A percentile compares a stretch with the other conserved stretches of the same genome.
phyloP scores from a whole-genome alignment of 352 stramenopile genomes.

The Phytophthora ramorum region DNA sequence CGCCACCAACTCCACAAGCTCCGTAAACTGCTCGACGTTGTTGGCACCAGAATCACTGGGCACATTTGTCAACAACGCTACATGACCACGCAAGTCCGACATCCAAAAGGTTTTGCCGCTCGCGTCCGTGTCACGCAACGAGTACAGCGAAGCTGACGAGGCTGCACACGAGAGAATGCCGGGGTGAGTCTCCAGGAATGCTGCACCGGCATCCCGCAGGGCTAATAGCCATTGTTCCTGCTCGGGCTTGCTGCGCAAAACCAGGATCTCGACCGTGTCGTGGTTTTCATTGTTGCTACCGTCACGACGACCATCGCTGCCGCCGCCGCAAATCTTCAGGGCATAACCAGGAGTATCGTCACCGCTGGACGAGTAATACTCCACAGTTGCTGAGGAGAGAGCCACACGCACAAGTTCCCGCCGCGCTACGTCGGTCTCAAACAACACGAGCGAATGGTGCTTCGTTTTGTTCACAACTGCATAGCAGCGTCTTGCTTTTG shows the following conservation, averaged over 20 bases:
- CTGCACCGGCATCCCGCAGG: slow-evolving; percentile 52
- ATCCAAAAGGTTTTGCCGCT: slow-evolving; percentile 67
- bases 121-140: slow-evolving; percentile 70
- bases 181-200: slow-evolving; percentile 50
- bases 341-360: slow-evolving; percentile 4
- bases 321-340: slow-evolving; percentile 37
- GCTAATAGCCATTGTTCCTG: slow-evolving; percentile 58
- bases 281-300: slow-evolving; percentile 10
- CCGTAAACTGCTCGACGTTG: slow-evolving; percentile 73
- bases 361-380: slow-evolving; percentile 32
- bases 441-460: slow-evolving; percentile 40
- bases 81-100: slow-evolving; percentile 60
- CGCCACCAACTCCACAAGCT: slow-evolving; percentile 68
- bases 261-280: slow-evolving; percentile 42
- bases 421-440: slow-evolving; percentile 41
- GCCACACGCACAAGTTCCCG: slow-evolving; percentile 27
- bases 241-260: slow-evolving; percentile 37
- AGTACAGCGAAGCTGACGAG: slow-evolving; percentile 72
- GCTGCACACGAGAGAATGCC: slow-evolving; percentile 37
- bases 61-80: slow-evolving; percentile 79
- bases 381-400: slow-evolving; percentile 36
- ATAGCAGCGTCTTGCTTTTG: slow-evolving; percentile 31
- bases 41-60: slow-evolving; percentile 32
- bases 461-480: slow-evolving; percentile 43
- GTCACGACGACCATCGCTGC: background rate